A percentile compares a stretch with the other conserved stretches of the same genome.
Conservation (phyloP, 192 early-diverging fungal genomes). For the Linderina pennispora region DNA sequence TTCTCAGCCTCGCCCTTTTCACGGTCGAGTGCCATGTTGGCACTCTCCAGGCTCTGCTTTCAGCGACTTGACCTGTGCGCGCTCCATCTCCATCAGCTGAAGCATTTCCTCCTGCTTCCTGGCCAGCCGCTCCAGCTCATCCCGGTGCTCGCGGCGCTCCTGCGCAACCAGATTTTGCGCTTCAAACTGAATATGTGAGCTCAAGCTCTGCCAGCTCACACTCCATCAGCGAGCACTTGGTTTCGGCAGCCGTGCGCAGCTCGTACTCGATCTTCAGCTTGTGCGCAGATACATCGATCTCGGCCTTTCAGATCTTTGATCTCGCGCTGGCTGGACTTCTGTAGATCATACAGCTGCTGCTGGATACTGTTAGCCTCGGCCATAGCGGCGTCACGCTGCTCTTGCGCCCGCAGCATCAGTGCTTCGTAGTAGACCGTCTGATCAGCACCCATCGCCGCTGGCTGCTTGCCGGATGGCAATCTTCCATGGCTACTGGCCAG, state of each 20-base stretch:
- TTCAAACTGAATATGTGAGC: conserved; percentile 41
- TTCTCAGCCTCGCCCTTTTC: conserved; percentile 20
- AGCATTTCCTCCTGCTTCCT: conserved; percentile 13
- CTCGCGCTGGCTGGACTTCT: conserved; percentile 6
- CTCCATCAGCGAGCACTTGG: conserved; percentile 42
- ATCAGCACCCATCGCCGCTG: neutral
- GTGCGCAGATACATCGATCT: conserved; percentile 12
- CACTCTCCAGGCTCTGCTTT: conserved; percentile 34
- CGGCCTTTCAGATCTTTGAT: conserved; percentile 10
- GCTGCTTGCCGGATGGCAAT: neutral
- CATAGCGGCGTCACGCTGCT: conserved; percentile 27
- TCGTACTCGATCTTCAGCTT: conserved; percentile 34
- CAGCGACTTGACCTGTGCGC: conserved; percentile 29
- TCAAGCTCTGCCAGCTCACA: conserved; percentile 44
- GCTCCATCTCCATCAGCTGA: conserved; percentile 39
- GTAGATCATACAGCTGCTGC: conserved; percentile 11
- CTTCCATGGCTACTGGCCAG: too few relatives aligned
- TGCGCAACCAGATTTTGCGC: conserved; percentile 39
- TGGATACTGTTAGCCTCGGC: conserved; percentile 20
- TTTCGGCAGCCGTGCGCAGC: conserved; percentile 41
- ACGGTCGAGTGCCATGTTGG: conserved; percentile 12
- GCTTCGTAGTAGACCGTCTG: conserved; percentile 13
- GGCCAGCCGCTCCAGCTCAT: conserved; percentile 22
- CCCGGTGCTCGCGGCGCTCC: conserved; percentile 31
- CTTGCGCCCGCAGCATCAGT: conserved; percentile 29